phyloP scores from a whole-genome alignment of 129 eudicot genomes.

The Rutidosis leptorrhynchoides region DNA sequence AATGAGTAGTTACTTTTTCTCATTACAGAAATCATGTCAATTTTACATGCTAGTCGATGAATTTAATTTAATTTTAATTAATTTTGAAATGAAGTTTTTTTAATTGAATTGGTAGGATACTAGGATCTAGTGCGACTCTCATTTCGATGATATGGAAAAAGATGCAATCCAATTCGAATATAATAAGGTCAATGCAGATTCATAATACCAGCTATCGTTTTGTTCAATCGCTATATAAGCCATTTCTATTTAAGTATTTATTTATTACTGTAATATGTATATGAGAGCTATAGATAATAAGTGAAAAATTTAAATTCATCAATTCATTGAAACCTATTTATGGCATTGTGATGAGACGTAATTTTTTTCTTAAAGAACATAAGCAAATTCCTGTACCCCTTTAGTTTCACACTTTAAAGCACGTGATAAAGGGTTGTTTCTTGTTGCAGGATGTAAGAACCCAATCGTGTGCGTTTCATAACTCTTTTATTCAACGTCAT shows the following conservation, averaged over 20 bases:
- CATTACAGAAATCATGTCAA: neutral
- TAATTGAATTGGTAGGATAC: conserved; percentile 22
- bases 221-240: conserved; percentile 19
- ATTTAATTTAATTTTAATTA: neutral
- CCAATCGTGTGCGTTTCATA: conserved; percentile 36
- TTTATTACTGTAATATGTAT: conserved; percentile 8
- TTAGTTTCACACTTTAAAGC: neutral
- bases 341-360: neutral
- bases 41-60: neutral
- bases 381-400: too few species aligned
- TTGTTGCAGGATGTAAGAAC: conserved; percentile 39
- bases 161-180: conserved; percentile 15
- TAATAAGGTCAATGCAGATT: conserved; percentile 1
- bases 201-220: conserved; percentile 7
- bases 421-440: conserved; percentile 5
- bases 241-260: neutral
- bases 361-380: too few species aligned
- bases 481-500: conserved; percentile 31
- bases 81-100: conserved; percentile 16
- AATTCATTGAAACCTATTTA: too few species aligned
- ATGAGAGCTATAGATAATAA: neutral
- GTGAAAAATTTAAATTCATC: neutral
- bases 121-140: conserved; percentile 29
- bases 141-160: conserved; percentile 26
- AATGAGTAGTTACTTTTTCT: conserved; percentile 23